Evolutionary conservation across 257 asterid species (phyloP), one percentile per base, ranked within the genome.

Genomic region (Nicotiana undulata): DNA sequence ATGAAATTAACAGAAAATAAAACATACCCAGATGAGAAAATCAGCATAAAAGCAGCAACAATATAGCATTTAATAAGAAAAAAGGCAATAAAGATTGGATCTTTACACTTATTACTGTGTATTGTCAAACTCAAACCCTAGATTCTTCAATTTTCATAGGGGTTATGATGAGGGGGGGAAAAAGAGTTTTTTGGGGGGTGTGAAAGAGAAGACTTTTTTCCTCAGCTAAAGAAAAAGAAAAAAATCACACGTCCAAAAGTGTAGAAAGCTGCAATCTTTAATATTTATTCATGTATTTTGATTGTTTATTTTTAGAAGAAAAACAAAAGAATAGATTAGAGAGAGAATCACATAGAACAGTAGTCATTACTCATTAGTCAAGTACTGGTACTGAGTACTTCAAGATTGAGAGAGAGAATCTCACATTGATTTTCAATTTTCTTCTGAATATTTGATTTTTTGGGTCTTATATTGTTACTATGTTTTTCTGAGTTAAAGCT

Each of bases 171-270:
- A 46, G 64, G 24, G 4, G 4, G 0, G 44, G 63, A 32, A 40
- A 66, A 44, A 72, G 17, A 32, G 22, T 46, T 40, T 51, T 51
- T 72, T 24, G 81, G 88, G 88, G 87, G 87, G 90, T 84, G 98
- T 87, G 97, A 90, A 89, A 90, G 94, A 85, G 94, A 75, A 90
- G 93, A 92, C 92, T 90, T 70, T 91, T 86, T 75, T 70, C 40
- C 61, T 46, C 78, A 68, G 81, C 82, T 63, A 79, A 81, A 84
- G 85, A 84, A 75, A 82, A 87, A 52, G 53, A 44, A 85, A 83
- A 12, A 40, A 13, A 13, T 22, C n/a, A 81, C 88, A 82, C 87
- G 81, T 84, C 80, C 81, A 52, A 84, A 86, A 66, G 83, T 83
- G 82, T 72, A 79, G 75, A 86, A 85, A 82, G 84, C 82, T 81